Conservation (phyloP, 192 early-diverging fungal species). For the Rhizophagus clarus region DNA sequence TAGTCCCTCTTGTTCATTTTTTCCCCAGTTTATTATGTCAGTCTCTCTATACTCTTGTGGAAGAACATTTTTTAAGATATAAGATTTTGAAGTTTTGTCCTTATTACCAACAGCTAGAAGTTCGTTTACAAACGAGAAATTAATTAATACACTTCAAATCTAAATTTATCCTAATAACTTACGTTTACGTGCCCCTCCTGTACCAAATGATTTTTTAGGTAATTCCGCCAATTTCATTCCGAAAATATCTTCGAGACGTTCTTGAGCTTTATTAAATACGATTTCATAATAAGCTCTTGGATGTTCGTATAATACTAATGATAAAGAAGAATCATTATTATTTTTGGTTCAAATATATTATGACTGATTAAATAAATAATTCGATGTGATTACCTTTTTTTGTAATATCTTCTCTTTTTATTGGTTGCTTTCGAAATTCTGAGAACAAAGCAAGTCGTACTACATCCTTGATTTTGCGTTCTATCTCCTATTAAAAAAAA, state of each 20-base stretch:
- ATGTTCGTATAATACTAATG: slow-evolving; percentile 54
- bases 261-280: slow-evolving; percentile 53
- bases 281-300: slow-evolving; percentile 40
- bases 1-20: slow-evolving; percentile 49
- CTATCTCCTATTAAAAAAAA: slow-evolving; percentile 45
- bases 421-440: slow-evolving; percentile 50
- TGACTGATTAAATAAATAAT: neutral
- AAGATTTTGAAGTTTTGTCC: slow-evolving; percentile 35
- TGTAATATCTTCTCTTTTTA: slow-evolving; percentile 63
- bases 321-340: neutral
- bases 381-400: slow-evolving; percentile 47
- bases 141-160: neutral
- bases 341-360: neutral
- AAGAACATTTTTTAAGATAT: slow-evolving; percentile 48
- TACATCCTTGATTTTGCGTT: slow-evolving; percentile 60
- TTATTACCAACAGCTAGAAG: slow-evolving; percentile 12
- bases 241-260: slow-evolving; percentile 53
- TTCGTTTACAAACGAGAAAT: neutral
- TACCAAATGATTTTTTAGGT: slow-evolving; percentile 39
- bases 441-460: slow-evolving; percentile 63
- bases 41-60: slow-evolving; percentile 37
- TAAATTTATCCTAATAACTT: slow-evolving; percentile 5
- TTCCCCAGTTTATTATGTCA: slow-evolving; percentile 42
- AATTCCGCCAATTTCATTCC: slow-evolving; percentile 67
- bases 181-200: slow-evolving; percentile 32